Percentiles rank a stretch among this genome's conserved stretches.
Conservation (phyloP, 2,329 filamentous ascomycete species). For the Nakataea oryzae region DNA sequence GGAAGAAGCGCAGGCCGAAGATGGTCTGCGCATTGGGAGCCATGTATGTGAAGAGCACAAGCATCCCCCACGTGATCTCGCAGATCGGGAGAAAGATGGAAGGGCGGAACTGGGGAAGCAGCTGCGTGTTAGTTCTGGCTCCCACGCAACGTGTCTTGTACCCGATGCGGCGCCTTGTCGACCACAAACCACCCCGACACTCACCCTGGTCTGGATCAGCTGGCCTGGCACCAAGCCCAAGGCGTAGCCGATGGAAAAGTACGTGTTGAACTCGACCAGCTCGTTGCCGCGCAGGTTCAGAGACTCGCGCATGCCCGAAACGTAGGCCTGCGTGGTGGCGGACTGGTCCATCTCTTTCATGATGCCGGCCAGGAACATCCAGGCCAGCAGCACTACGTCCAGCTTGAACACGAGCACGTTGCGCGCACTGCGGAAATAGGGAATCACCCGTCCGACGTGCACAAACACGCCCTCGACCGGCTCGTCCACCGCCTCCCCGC, state of each 20-base stretch:
- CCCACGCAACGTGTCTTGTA: too few species aligned
- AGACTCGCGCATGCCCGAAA: slow-evolving; percentile 38
- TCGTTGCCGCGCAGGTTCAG: slow-evolving; percentile 28
- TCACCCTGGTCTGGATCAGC: slow-evolving; percentile 25
- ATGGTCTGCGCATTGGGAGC: slow-evolving; percentile 25
- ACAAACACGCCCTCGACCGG: slow-evolving; percentile 1
- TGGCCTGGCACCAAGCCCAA: slow-evolving; percentile 31
- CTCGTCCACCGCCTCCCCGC: not conserved
- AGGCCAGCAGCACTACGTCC: slow-evolving; percentile 21
- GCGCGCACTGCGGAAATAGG: slow-evolving; percentile 18
- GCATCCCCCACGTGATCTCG: slow-evolving; percentile 19
- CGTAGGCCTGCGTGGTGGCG: slow-evolving; percentile 24
- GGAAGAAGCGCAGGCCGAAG: slow-evolving; percentile 30
- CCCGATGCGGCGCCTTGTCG: too few species aligned
- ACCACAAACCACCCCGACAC: not conserved
- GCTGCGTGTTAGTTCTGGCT: not conserved
- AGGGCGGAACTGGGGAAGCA: not conserved
- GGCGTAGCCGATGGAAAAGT: slow-evolving; percentile 51
- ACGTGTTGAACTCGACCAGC: slow-evolving; percentile 39
- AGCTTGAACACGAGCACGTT: slow-evolving; percentile 23
- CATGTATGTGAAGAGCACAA: slow-evolving; percentile 21
- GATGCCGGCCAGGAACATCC: slow-evolving; percentile 24
- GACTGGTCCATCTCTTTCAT: slow-evolving; percentile 26
- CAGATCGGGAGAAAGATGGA: not conserved
- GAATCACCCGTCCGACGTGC: slow-evolving; percentile 6